Evolutionary conservation across 2,329 filamentous ascomycete genomes (phyloP), one percentile per base, ranked within the genome.

Genomic region (Coniochaeta sp.): DNA sequence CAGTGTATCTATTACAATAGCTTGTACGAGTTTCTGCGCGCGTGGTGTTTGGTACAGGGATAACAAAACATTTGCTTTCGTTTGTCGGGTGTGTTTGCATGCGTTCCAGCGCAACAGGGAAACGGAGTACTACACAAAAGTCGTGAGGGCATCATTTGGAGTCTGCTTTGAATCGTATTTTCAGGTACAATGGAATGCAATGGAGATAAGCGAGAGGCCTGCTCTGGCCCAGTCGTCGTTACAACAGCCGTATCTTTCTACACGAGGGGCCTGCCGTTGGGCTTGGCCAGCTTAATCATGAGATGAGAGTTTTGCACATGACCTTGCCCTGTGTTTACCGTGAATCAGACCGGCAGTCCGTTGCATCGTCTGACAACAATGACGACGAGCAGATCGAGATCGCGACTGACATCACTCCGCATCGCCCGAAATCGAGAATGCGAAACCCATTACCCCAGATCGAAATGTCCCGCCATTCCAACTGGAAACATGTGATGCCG

Each of bases 31-130:
- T 57, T 28, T 40, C 16, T 17, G 6, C 14, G 26, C 52, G n/a
- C 31, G 17, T 14, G 28, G 31, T 57, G 28, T 38, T 36, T 57
- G 52, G 52, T 16, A 22, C 33, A 16, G 34, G 26, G n/a, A 11
- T 3, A 7, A 7, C 6, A 11, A 31, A 36, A 19, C 52, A 34
- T 16, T n/a, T 19, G 26, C 26, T 36, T 55, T 55, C 26, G 3
- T 55, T 55, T 36, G 24, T n/a, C 24, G 24, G 47, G 47, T 19
- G 17, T 28, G 28, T 57, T 57, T 57, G 54, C 54, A 57, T 38
- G 54, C 54, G 54, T 57, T 57, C 54, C 11, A 57, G 54, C 54
- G 54, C 31, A 57, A 57, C n/a, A 36, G 31, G 54, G 54, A 38
- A 26, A 52, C 14, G 47, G 47, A 24, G 19, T 52, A 31, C 26